Percentiles rank a stretch among this genome's conserved stretches.
Evolutionary conservation across 306 rosid species (phyloP).

Genomic region (Begonia peltatifolia): DNA sequence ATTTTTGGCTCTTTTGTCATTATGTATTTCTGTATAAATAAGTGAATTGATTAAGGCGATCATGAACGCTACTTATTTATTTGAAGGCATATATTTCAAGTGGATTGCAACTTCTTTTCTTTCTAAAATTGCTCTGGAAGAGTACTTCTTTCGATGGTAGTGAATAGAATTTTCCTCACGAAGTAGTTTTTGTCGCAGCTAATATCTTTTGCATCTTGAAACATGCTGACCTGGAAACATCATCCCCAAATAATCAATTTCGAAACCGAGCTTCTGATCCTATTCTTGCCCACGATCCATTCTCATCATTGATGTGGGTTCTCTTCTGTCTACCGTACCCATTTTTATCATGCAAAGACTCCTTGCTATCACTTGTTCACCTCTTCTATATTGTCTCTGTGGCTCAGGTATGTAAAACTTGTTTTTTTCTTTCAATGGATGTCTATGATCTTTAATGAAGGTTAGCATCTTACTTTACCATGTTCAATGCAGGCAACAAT

Average conservation of each 20-base stretch:
- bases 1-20: too few relatives aligned
- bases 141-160: too few relatives aligned
- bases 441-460: conserved; percentile 9
- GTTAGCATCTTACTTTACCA: conserved; percentile 13
- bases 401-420: conserved; percentile 52
- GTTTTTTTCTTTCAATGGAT: conserved; percentile 8
- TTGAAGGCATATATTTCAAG: not conserved
- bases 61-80: not conserved
- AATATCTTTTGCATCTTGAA: conserved; percentile 39
- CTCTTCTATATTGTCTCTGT: conserved; percentile 68
- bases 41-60: too few relatives aligned
- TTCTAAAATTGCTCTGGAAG: too few relatives aligned
- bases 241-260: conserved; percentile 42
- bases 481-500: conserved; percentile 50
- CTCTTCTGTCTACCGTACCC: conserved; percentile 84
- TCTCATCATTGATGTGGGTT: conserved; percentile 92
- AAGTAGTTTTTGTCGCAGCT: conserved; percentile 31
- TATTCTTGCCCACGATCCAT: conserved; percentile 68
- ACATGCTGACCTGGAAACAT: conserved; percentile 25
- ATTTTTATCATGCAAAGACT: conserved; percentile 66
- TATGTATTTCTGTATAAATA: too few relatives aligned
- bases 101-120: not conserved
- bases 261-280: conserved; percentile 83
- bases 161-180: conserved; percentile 4
- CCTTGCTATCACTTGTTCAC: conserved; percentile 69